Evolutionary conservation across 1,284 basidiomycete genomes (phyloP), one percentile per base, ranked within the genome.

Genomic region (Calocybe gambosa): DNA sequence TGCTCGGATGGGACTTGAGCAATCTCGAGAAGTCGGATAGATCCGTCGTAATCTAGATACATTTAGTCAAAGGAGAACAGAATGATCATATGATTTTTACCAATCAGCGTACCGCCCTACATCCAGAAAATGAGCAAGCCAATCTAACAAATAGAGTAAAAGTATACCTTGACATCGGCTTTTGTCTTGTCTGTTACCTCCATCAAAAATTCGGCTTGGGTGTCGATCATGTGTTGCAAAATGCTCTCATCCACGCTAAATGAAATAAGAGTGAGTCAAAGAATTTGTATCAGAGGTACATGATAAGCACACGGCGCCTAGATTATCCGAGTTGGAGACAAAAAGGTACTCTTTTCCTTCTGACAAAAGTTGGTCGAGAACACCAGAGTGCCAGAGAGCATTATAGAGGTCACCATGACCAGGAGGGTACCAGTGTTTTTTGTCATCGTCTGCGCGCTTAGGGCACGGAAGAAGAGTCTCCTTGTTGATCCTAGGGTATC

Each of bases 111-210:
- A 71, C 96, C 96, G 79, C 96, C 96, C 82, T 78, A 47, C 3
- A 26, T 55, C 20, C 21, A 23, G 50, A 28, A 10, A 44, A 19
- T 16, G 1, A 34, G n/a, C 6, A 37, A 26, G 33, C 26, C 6
- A 35, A 8, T n/a, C 15, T 9, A 15, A 34, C 3, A 3, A 15
- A n/a, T 16, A 12, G 36, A 19, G 25, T 20, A 50, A 9, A 15
- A 15, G 37, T 29, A 21, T 51, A 67, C 75, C 77, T 99, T 99
- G 73, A 99, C 87, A 67, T 99, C 95, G 50, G 96, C 96, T 78
- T 99, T 99, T 64, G 96, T 99, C 84, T 99, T 99, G 78, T 99
- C 94, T 3, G 96, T 99, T 55, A 99, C 93, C 71, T 99, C 95
- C 93, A 96, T 96, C 64, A 97, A 67, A 75, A 95, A 96, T 70